Evolutionary conservation across 2,329 filamentous ascomycete genomes (phyloP).

Genomic region (Pestalotiopsis sp.): DNA sequence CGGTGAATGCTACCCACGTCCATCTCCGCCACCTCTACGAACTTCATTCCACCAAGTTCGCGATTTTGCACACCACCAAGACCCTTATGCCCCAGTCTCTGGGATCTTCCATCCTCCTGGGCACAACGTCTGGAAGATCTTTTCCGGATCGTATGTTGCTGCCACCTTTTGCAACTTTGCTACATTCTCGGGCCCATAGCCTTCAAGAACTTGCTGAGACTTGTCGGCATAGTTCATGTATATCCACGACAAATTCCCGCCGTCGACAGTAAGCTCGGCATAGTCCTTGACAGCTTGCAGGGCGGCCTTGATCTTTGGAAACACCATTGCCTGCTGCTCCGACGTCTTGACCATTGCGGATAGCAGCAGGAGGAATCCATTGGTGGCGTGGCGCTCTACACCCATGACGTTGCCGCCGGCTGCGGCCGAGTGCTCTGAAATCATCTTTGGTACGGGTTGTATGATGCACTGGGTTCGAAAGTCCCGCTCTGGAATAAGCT

Average conservation of each 20-base stretch:
- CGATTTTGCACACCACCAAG: no score
- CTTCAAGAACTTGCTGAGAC: conserved; percentile 26
- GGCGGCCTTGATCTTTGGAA: conserved; percentile 20
- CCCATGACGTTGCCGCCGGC: conserved; percentile 27
- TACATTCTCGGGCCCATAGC: conserved; percentile 30
- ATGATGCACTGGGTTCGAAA: conserved; percentile 24
- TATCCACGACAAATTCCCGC: conserved; percentile 19
- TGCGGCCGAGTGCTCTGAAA: conserved; percentile 14
- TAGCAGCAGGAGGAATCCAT: conserved; percentile 22
- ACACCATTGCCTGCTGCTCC: conserved; percentile 21
- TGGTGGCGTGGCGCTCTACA: conserved; percentile 18
- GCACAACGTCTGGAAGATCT: conserved; percentile 23
- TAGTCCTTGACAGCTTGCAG: conserved; percentile 20
- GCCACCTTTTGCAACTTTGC: conserved; percentile 28
- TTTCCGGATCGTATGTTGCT: conserved; percentile 34
- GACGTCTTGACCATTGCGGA: conserved; percentile 18
- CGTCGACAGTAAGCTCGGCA: conserved; percentile 11
- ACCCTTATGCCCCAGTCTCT: neutral
- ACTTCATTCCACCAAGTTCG: no score
- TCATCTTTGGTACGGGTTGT: conserved; percentile 24
- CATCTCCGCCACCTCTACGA: no score
- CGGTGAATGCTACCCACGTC: no score
- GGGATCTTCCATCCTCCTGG: conserved; percentile 24
- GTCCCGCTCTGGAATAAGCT: conserved; percentile 13
- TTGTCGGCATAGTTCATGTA: conserved; percentile 30